Base-by-base conservation (phyloP, 306 rosid species). In the Adenanthera pavonina region DNA sequence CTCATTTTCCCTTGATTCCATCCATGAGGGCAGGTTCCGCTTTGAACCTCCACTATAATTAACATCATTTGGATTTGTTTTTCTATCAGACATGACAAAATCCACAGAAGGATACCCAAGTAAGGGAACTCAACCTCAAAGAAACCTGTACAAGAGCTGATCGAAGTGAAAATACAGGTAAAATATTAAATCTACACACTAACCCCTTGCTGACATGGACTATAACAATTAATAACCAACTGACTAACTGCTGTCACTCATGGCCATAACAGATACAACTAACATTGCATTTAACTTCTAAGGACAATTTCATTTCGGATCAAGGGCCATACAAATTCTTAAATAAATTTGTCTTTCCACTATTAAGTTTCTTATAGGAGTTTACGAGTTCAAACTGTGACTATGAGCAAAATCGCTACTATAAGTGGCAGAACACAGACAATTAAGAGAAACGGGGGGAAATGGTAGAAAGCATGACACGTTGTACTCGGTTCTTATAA, bases 21-120 rank as follows among this genome's bases (percentile, higher is more conserved):
- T 82, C 91, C 91, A 91, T 10, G 90, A 77, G 57, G 94, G 91
- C 83, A 87, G 86, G 77, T 76, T 88, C 66, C 89, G 84, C 88
- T 56, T 89, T 34, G 80, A 80, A n/a, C 59, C 69, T 14, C 81
- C 71, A 36, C 68, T 43, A 72, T 51, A 49, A 33, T 65, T 41
- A 59, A 64, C 78, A 48, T 59, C n/a, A 17, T 72, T 83, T 60
- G 59, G 14, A 17, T 72, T 75, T 25, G 69, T 11, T 76, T 78
- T 81, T 11, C 81, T 66, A 69, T 69, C 68, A 61, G 92, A 87
- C 94, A 90, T 90, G 65, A 69, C 49, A 44, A 15, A 34, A 2
- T 43, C 72, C 72, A 54, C 9, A 41, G 19, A 0, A 69, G 36
- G 61, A 51, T 74, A 43, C 7, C 68, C 74, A 44, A 36, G 6